Percentiles rank a stretch among this genome's conserved stretches.
These are phyloP conservation scores for Naegleria gruberi DNA, from an alignment of 208 protist species.

Conservation along the genomic window DNA sequence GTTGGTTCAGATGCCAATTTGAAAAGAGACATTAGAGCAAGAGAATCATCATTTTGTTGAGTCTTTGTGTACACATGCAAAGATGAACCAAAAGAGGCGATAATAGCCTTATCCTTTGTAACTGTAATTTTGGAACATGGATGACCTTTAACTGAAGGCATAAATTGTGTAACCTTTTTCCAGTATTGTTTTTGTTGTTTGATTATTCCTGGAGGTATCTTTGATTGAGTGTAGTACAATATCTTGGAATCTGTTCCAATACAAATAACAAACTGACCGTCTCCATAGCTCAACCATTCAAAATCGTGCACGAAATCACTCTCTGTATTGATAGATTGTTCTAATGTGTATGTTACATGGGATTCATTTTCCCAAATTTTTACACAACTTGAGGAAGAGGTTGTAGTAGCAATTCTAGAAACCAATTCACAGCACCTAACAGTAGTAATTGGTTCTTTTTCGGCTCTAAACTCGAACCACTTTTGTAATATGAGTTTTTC, in stretches of 20 bases:
- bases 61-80: background rate
- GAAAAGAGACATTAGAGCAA: background rate
- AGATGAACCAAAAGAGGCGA: background rate
- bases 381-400: background rate
- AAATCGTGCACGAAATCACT: background rate
- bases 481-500: background rate
- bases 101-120: background rate
- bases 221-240: background rate
- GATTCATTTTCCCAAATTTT: background rate
- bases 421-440: background rate
- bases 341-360: background rate
- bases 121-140: background rate
- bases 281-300: background rate
- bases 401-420: background rate
- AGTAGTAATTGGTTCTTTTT: background rate
- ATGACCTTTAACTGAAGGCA: background rate
- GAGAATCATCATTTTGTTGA: background rate
- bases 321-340: slow-evolving; percentile 7
- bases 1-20: background rate
- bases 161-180: background rate
- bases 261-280: background rate
- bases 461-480: background rate
- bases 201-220: background rate
- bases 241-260: background rate
- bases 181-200: background rate